Base-by-base conservation (phyloP, 345 rosid genomes). In the Lepidium sativum region DNA sequence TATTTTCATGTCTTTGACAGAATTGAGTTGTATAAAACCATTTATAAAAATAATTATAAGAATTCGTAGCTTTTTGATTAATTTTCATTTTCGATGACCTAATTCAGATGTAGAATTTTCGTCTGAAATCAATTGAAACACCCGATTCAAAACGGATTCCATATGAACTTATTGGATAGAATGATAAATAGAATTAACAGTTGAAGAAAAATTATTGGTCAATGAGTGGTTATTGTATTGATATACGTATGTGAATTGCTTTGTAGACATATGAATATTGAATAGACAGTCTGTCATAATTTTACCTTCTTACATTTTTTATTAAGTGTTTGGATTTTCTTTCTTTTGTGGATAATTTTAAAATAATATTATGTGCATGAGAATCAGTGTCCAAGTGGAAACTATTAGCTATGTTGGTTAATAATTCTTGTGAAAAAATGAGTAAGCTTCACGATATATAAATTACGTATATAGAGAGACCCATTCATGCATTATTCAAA, bases 361-460 rank as follows among this genome's bases (percentile, higher is more conserved):
- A 39, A 48, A 20, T 32, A 39, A 63, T 71, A 71, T 51, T 41
- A 56, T 12, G 23, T 39, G 53, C 70, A 57, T 71, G 70, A 64
- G 75, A 71, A 71, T 71, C 75, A 71, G 70, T 71, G 75, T 57
- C 70, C 66, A 65, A 71, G 60, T 71, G 65, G 70, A 49, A 64
- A 47, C 60, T 71, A 71, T 71, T 71, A 56, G 70, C 54, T 64
- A 64, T 71, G 70, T 71, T 71, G 65, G 69, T 57, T 57, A 38
- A 64, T 64, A 32, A 63, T 55, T 70, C 56, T 55, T 55, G 17
- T 38, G 44, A 43, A 47, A 18, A 69, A 52, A 58, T n/a, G n/a
- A n/a, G n/a, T n/a, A n/a, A n/a, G n/a, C 68, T 47, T 54, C 29
- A 12, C 29, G 37, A 44, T 17, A 34, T 48, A 40, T 49, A 70